Evolutionary conservation across 2,329 filamentous ascomycete genomes (phyloP), one percentile per base, ranked within the genome.

Genomic region (Nakataea oryzae): DNA sequence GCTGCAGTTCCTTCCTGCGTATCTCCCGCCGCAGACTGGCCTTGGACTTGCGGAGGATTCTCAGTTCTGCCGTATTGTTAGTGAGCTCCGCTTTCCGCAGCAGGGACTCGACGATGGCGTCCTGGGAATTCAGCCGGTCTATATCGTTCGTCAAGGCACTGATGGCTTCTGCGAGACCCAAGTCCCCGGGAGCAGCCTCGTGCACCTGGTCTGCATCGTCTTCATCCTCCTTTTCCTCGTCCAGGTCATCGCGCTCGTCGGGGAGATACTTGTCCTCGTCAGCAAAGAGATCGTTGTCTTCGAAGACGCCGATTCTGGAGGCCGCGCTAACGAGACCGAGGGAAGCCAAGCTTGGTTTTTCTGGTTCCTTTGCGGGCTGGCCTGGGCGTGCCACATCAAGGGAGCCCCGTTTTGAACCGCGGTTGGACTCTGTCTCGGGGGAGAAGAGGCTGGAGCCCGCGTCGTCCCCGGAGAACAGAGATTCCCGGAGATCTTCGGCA

Each of bases 11-110:
- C 72, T 97, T 99, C 41, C 93, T 86, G 62, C 91, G 85, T 62
- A 97, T 92, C 73, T 99, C 95, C 66, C 95, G 84, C 70, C 96
- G 90, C 63, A 99, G 78, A 73, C 95, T 99, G 34, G 92, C 88
- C 73, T 95, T 96, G 0, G 92, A 97, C 73, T 99, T 99, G 62
- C 89, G 86, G 60, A 99, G 74, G 65, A 99, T 97, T 41, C 95
- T 85, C 61, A 99, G 74, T 73, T 99, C 95, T 1, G 93, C 91
- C 17, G 89, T 92, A 71, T 99, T 99, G 72, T 99, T 99, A 1
- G 95, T 99, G 61, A 99, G 78, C 72, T 99, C 95, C 0, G 96
- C 95, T 75, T 99, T 99, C 63, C 90, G 86, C 3, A 91, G 95
- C 63, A 99, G 77, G 1, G 93, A 96, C 68, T 97, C 91, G 24